Conservation (phyloP, 202 grass and related monocot genomes). For the Hordeum pubiflorum region DNA sequence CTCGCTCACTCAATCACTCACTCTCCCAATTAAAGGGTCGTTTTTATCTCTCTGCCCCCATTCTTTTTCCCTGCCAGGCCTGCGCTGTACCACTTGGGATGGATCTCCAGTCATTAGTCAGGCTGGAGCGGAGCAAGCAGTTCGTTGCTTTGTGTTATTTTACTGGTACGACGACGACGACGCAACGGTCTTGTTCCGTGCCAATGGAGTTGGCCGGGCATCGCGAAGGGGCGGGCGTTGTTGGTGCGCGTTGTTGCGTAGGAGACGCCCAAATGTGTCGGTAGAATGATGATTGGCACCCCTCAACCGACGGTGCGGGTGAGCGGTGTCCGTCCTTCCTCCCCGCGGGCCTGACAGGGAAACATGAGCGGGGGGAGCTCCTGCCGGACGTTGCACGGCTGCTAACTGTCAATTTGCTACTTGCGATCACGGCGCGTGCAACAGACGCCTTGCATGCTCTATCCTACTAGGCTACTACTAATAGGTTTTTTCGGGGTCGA, state of each 20-base stretch:
- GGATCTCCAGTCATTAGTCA: neutral
- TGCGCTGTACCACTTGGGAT: slow-evolving; percentile 22
- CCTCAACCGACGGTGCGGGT: slow-evolving; percentile 29
- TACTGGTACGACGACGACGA: neutral
- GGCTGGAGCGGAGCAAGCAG: neutral
- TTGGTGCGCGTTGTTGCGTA: slow-evolving; percentile 3
- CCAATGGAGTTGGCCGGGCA: neutral
- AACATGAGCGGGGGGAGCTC: neutral
- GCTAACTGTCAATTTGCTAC: neutral
- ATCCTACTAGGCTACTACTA: no score
- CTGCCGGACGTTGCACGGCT: neutral
- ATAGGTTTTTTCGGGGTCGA: no score
- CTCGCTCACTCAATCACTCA: neutral
- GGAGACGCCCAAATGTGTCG: slow-evolving; percentile 35
- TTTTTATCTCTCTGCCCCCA: slow-evolving; percentile 21
- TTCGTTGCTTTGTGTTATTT: neutral
- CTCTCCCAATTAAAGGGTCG: slow-evolving; percentile 23
- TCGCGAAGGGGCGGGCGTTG: neutral
- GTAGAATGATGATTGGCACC: slow-evolving; percentile 38
- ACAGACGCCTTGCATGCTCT: neutral
- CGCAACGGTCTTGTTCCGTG: slow-evolving; percentile 1
- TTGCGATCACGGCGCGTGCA: neutral
- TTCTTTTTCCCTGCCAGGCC: neutral
- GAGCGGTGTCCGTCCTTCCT: neutral
- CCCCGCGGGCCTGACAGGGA: neutral